Conservation (phyloP, 306 rosid genomes). For the Gynostemma pentaphyllum region DNA sequence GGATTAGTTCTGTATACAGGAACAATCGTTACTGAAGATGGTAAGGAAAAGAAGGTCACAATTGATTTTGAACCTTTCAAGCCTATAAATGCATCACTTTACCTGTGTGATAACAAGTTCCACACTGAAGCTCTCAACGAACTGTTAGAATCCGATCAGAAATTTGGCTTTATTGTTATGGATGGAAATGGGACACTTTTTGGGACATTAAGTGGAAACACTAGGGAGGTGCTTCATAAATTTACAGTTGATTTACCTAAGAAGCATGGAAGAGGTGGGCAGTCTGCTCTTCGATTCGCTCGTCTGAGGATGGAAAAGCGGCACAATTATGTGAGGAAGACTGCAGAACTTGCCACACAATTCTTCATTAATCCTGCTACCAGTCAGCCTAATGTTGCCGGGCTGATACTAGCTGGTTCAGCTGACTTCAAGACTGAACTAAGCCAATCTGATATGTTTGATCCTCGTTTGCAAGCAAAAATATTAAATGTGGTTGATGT, state of each 20-base stretch:
- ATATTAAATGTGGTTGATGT: slow-evolving; percentile 48
- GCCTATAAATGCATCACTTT: slow-evolving; percentile 45
- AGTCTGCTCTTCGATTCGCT: slow-evolving; percentile 50
- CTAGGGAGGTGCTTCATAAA: slow-evolving; percentile 53
- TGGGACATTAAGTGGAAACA: slow-evolving; percentile 47
- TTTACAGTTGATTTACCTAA: slow-evolving; percentile 44
- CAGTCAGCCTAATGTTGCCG: slow-evolving; percentile 52
- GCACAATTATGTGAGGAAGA: slow-evolving; percentile 50
- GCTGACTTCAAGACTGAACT: slow-evolving; percentile 56
- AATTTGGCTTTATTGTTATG: slow-evolving; percentile 48
- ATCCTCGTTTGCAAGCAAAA: slow-evolving; percentile 47
- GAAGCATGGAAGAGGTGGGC: slow-evolving; percentile 56
- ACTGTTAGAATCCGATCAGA: slow-evolving; percentile 48
- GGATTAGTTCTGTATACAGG: slow-evolving; percentile 50
- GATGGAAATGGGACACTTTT: slow-evolving; percentile 57
- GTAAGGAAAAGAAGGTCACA: slow-evolving; percentile 55
- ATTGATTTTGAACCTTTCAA: slow-evolving; percentile 51
- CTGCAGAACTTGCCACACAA: slow-evolving; percentile 54
- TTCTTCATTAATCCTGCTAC: slow-evolving; percentile 41
- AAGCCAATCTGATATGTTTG: slow-evolving; percentile 52
- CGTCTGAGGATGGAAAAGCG: slow-evolving; percentile 52
- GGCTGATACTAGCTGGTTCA: slow-evolving; percentile 51
- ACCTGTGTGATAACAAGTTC: slow-evolving; percentile 50
- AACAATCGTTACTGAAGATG: slow-evolving; percentile 47
- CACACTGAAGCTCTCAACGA: slow-evolving; percentile 54